Conservation (phyloP, 345 rosid species). For the Streptanthus diversifolius region DNA sequence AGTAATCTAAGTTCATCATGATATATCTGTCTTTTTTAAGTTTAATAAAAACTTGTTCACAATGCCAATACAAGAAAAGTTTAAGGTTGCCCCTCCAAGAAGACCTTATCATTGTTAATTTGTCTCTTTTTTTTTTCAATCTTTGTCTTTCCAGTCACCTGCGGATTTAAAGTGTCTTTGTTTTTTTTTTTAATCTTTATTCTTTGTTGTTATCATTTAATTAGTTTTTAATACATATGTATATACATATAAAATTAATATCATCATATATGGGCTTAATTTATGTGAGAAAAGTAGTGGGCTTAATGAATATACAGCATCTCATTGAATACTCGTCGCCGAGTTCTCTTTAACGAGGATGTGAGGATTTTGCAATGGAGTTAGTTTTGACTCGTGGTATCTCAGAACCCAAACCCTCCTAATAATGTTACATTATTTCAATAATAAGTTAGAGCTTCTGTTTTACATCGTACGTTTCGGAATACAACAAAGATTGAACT, state of each 20-base stretch:
- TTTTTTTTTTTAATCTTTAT: background rate
- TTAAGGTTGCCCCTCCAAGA: slow-evolving; percentile 31
- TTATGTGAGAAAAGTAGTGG: background rate
- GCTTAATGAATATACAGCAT: background rate
- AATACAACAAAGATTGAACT: background rate
- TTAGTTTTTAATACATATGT: background rate
- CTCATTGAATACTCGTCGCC: background rate
- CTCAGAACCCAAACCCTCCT: no score
- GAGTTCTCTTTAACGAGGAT: background rate
- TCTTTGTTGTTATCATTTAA: background rate
- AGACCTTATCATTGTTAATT: slow-evolving; percentile 29
- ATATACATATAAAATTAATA: background rate
- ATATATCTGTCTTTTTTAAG: slow-evolving; percentile 25
- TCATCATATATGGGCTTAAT: background rate
- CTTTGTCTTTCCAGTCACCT: slow-evolving; percentile 6
- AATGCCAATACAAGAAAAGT: slow-evolving; percentile 28
- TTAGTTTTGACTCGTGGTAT: no score
- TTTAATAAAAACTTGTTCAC: slow-evolving; percentile 17
- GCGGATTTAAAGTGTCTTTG: slow-evolving; percentile 15
- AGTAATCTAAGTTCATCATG: slow-evolving; percentile 25
- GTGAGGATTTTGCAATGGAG: no score
- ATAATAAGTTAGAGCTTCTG: background rate
- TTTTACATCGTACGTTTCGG: background rate
- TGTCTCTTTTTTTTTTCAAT: slow-evolving; percentile 1
- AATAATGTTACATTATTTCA: background rate